Evolutionary conservation across 2,329 filamentous ascomycete genomes (phyloP).

Genomic region (Bipolaris victoriae): DNA sequence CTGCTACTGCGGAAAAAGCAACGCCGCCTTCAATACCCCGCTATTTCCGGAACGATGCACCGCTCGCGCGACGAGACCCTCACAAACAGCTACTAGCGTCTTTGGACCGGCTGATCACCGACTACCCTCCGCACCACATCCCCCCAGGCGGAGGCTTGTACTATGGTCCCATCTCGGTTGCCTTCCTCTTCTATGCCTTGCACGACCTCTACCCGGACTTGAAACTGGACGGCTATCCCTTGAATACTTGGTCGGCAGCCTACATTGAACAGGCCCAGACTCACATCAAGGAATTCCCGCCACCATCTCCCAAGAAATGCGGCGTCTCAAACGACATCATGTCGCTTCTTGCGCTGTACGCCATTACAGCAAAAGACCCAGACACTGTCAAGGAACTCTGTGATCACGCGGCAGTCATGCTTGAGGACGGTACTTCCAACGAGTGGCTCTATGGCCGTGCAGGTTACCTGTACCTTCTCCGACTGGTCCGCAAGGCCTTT

Average conservation of each 20-base stretch:
- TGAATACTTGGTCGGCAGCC: slow-evolving; percentile 58
- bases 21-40: slow-evolving; percentile 44
- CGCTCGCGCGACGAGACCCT: slow-evolving; percentile 50
- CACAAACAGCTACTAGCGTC: slow-evolving; percentile 59
- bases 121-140: slow-evolving; percentile 55
- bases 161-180: slow-evolving; percentile 58
- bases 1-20: slow-evolving; percentile 24
- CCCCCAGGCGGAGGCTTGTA: slow-evolving; percentile 57
- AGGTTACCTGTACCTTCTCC: slow-evolving; percentile 70
- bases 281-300: slow-evolving; percentile 56
- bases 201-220: slow-evolving; percentile 58
- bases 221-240: slow-evolving; percentile 52
- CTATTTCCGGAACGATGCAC: slow-evolving; percentile 51
- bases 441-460: slow-evolving; percentile 72
- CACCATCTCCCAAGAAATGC: slow-evolving; percentile 55
- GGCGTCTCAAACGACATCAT: slow-evolving; percentile 60
- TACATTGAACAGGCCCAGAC: slow-evolving; percentile 59
- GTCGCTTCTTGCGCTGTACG: slow-evolving; percentile 57
- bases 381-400: slow-evolving; percentile 59
- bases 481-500: slow-evolving; percentile 66
- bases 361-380: slow-evolving; percentile 56
- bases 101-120: slow-evolving; percentile 55
- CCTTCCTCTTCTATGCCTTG: slow-evolving; percentile 58
- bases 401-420: slow-evolving; percentile 57
- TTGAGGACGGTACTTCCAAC: slow-evolving; percentile 58